Evolutionary conservation across 108 stramenopile genomes (phyloP), one percentile per base, ranked within the genome.

Genomic region (Cyclotella kingstonii): DNA sequence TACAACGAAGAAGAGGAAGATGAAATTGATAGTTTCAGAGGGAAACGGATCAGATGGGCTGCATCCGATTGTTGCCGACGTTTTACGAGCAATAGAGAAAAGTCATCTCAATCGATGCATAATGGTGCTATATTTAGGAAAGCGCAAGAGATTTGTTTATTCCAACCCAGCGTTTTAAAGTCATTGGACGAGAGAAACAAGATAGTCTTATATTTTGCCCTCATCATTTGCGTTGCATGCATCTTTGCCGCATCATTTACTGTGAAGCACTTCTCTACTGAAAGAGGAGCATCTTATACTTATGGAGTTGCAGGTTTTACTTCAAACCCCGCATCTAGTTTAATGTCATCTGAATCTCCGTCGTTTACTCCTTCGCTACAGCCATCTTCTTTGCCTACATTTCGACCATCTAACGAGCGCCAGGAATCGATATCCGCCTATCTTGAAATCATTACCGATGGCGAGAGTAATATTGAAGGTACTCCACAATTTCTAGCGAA

Each of bases 401-500:
- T 26, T 17, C 43, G 61, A 29, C 55, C 70, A 11, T 50, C 42
- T 4, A 43, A 28, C 3, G 54, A 71, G 33, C 33, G 70, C 15
- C 61, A 71, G 14, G 26, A 28, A 11, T 30, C 63, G 38, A 63
- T 71, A 34, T 34, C 40, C 12, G 46, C 62, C 31, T 71, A 28
- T 21, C 34, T 71, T 17, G 35, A 38, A 3, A n/a, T 10, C 7
- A 29, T 83, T 0, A 68, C 80, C 5, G 62, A 69, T 43, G 42
- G 72, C 6, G 54, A 68, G 11, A 59, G 80, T 27, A 57, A 49
- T 27, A 55, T 52, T 2, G 29, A 44, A 2, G 68, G 46, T 2
- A 73, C 68, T 22, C 83, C 87, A 2, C 87, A 85, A 45, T 63
- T 56, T 41, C 15, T 47, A 21, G 87, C 87, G 34, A 73, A 76